Base-by-base conservation (phyloP, 257 asterid genomes). In the Gardenia jasminoides region DNA sequence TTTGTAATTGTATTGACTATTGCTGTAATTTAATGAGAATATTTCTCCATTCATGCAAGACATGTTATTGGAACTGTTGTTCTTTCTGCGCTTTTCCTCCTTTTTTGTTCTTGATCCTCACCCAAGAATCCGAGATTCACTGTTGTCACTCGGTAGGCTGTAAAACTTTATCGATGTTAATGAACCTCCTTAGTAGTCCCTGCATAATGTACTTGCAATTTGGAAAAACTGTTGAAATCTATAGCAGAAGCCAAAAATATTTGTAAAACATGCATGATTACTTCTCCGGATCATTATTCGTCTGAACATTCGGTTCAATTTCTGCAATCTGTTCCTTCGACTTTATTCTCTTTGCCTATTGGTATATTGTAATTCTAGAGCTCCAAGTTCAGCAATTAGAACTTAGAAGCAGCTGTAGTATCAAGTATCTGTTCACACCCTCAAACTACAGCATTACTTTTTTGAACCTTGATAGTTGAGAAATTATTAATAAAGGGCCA, bases 1-100 rank as follows among this genome's bases (percentile, higher is more conserved):
- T 79, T 69, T 79, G 80, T 82, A 84, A 78, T 78, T 82, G 78
- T 70, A 75, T 67, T 82, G 66, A 11, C 39, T 0, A 61, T 24
- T 24, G 30, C 26, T 83, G 83, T 79, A 79, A 69, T 62, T 41
- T 41, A 70, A 31, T 26, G 67, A 59, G 47, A 81, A 39, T 48
- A 50, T 30, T 69, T 70, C 30, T 61, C 44, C 62, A 33, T 68
- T 72, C 73, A 39, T 46, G 52, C 33, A n/a, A 70, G 43, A 22
- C 64, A 30, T 2, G 77, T 74, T n/a, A 44, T 67, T 22, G 7
- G 28, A 65, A 41, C 12, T 16, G 33, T 10, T 67, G 0, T 67
- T 19, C n/a, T 33, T 67, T 33, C 12, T 67, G 22, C 4, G 11
- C 24, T 67, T 26, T 41, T 13, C 28, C 46, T 41, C 22, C 0